These are phyloP conservation scores for Thalassiosira delicatula DNA, from an alignment of 352 stramenopile species.

Conservation along the genomic window DNA sequence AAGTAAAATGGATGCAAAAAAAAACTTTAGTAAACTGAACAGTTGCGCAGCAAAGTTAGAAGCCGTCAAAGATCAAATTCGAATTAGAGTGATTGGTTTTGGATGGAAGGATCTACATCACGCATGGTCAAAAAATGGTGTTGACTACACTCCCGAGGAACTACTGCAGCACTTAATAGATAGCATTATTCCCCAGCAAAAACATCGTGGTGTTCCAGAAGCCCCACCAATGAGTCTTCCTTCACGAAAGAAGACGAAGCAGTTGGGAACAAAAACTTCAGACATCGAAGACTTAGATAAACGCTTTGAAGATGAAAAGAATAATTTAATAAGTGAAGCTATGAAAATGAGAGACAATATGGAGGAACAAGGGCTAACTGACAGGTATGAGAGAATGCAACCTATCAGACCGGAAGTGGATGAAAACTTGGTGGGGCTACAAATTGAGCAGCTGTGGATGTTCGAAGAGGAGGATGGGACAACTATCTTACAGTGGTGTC, in stretches of 20 bases:
- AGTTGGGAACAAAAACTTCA: slow-evolving; percentile 2
- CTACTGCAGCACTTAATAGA: background rate
- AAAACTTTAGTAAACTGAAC: slow-evolving; percentile 5
- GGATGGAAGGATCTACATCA: slow-evolving; percentile 36
- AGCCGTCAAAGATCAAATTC: slow-evolving; percentile 32
- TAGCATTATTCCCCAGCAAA: background rate
- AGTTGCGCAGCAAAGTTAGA: slow-evolving; percentile 12
- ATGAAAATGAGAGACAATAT: slow-evolving; percentile 10
- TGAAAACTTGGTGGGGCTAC: slow-evolving; percentile 11
- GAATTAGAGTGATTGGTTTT: slow-evolving; percentile 23
- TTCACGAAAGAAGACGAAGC: background rate
- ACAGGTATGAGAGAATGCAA: slow-evolving; percentile 22
- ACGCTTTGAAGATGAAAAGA: background rate
- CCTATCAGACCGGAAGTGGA: slow-evolving; percentile 4
- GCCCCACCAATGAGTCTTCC: slow-evolving; percentile 8
- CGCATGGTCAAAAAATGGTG: slow-evolving; percentile 30
- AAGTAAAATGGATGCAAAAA: background rate
- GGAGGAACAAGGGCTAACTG: slow-evolving; percentile 2
- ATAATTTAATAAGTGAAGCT: slow-evolving; percentile 10
- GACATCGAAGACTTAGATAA: slow-evolving; percentile 20
- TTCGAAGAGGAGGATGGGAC: slow-evolving; percentile 5
- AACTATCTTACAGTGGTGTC: slow-evolving; percentile 9
- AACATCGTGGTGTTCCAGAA: slow-evolving; percentile 9
- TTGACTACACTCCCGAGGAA: slow-evolving; percentile 6
- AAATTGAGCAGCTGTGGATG: slow-evolving; percentile 9